A percentile compares a stretch with the other conserved stretches of the same genome.
phyloP scores from a whole-genome alignment of 2,329 filamentous ascomycete genomes.

The Neoscytalidium dimidiatum region DNA sequence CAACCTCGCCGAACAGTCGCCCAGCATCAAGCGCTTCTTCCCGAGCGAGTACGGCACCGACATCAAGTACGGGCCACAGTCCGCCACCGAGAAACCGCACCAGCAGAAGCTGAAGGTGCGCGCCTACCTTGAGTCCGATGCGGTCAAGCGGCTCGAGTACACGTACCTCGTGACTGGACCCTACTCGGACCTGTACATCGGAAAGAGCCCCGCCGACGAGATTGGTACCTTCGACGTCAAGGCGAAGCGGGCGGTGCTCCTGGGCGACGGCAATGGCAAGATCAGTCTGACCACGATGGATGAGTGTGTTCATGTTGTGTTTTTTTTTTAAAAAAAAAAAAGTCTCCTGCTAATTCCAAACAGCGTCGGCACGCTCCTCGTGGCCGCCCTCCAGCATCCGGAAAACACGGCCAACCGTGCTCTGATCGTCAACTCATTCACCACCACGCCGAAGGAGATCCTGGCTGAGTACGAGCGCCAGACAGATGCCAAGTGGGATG shows the following conservation, averaged over 20 bases:
- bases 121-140: constrained; percentile 46
- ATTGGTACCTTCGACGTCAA: constrained; percentile 62
- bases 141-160: constrained; percentile 49
- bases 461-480: constrained; percentile 69
- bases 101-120: constrained; percentile 71
- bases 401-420: constrained; percentile 56
- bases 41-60: constrained; percentile 70
- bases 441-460: constrained; percentile 63
- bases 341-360: not conserved
- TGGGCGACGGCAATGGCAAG: constrained; percentile 65
- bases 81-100: constrained; percentile 64
- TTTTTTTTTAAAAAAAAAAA: not conserved
- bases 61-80: constrained; percentile 63
- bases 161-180: constrained; percentile 72
- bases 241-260: constrained; percentile 59
- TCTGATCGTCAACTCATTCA: constrained; percentile 71
- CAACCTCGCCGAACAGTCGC: constrained; percentile 56
- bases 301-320: constrained; percentile 56
- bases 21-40: constrained; percentile 63
- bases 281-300: constrained; percentile 64
- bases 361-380: constrained; percentile 67
- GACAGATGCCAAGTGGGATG: constrained; percentile 58
- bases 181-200: constrained; percentile 65
- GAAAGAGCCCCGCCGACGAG: constrained; percentile 39
- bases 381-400: constrained; percentile 62